These are phyloP conservation scores for Hypoxylon trugodes DNA, from an alignment of 495 filamentous ascomycete genomes.

Conservation along the genomic window DNA sequence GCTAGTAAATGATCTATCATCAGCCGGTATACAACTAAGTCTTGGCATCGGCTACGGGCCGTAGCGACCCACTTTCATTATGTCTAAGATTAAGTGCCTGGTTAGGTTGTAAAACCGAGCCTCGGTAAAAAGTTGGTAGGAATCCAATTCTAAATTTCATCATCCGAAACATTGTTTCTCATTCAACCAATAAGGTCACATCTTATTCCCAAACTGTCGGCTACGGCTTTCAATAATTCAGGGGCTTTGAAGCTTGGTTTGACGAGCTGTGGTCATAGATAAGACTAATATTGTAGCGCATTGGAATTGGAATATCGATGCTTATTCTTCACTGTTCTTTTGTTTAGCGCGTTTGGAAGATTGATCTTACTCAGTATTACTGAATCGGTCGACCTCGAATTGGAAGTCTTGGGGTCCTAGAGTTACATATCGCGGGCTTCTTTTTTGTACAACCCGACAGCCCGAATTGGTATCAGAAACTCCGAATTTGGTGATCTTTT, in stretches of 20 bases:
- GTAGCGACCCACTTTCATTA: neutral
- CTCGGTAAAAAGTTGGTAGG: conserved; percentile 46
- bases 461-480: neutral
- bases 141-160: neutral
- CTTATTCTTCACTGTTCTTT: too few species aligned
- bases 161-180: neutral
- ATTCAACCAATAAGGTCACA: conserved; percentile 1
- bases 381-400: too few species aligned
- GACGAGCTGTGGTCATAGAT: neutral
- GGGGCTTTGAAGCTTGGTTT: neutral
- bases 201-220: conserved; percentile 6
- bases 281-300: neutral
- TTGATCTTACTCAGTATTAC: too few species aligned
- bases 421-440: neutral
- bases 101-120: too few species aligned
- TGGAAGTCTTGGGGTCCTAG: too few species aligned
- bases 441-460: neutral
- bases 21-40: too few species aligned
- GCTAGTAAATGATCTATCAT: too few species aligned
- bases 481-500: neutral
- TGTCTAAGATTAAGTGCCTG: too few species aligned
- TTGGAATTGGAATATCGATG: neutral
- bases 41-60: too few species aligned
- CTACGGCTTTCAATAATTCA: neutral
- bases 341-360: too few species aligned